Evolutionary conservation across 345 rosid species (phyloP), one percentile per base, ranked within the genome.

Genomic region (Eucalyptus marginata): DNA sequence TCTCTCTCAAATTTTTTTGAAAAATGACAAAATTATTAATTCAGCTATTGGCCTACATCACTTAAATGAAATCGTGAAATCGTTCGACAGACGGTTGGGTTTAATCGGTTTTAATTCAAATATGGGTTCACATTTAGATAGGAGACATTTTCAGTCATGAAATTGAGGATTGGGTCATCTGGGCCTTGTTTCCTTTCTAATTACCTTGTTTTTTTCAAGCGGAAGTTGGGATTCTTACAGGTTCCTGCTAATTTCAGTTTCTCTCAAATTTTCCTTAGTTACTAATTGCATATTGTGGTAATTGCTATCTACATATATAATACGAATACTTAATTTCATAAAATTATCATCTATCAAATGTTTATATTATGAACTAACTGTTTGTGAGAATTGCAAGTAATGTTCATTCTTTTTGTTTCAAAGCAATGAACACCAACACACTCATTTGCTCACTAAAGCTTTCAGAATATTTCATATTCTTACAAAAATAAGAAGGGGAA

Each of bases 11-110:
- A 64, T 64, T 64, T 15, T n/a, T 15, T 14, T 33, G 40, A n/a
- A 3, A n/a, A 0, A 64, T 15, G 3, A 7, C 0, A 7, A 15
- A n/a, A 15, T 15, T 14, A 17, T 33, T 68, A 33, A 17, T 68
- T 17, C 44, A 40, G 25, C 46, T 33, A 71, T 18, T 71, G 81
- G 81, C 81, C 81, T 16, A 33, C 44, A 9, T 71, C 44, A 9
- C 81, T 33, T 33, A 17, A 17, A 33, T 71, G 6, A 71, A 17
- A 33, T 9, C 46, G 7, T 1, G 46, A 18, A 36, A 71, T 33
- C 1, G 46, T 33, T 71, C 0, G 1, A 36, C 25, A 17, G 0
- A 68, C 2, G 4, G 44, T 5, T 36, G 24, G 44, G 43, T 68
- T 6, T 13, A 33, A 5, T 68, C 13, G 44, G 81, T 17, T 33